These are phyloP conservation scores for Trichaptum fuscoviolaceum DNA, from an alignment of 768 basidiomycete species.

Conservation along the genomic window DNA sequence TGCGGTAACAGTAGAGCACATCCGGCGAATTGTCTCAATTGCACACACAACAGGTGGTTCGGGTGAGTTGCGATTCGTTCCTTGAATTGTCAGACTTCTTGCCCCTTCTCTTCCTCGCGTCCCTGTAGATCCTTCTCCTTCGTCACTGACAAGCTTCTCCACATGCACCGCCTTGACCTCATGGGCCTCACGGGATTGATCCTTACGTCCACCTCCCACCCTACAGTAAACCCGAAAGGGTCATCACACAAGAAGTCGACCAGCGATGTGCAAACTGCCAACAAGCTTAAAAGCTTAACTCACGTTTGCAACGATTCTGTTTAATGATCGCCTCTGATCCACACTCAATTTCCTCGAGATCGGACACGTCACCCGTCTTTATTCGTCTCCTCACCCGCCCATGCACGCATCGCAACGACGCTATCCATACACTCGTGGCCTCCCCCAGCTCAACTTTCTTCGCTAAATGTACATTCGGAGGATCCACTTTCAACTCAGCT, in stretches of 20 bases:
- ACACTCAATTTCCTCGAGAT: slow-evolving; percentile 12
- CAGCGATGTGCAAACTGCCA: slow-evolving; percentile 13
- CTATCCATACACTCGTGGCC: slow-evolving; percentile 7
- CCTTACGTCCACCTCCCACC: background rate
- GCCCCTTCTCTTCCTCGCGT: slow-evolving; percentile 3
- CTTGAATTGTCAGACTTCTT: slow-evolving; percentile 48
- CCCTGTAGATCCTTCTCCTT: slow-evolving; percentile 4
- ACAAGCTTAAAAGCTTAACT: background rate
- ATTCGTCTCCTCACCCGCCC: slow-evolving; percentile 5
- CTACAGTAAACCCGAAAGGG: slow-evolving; percentile 49
- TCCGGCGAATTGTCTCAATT: slow-evolving; percentile 37
- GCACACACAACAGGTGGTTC: slow-evolving; percentile 14
- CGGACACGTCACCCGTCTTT: background rate
- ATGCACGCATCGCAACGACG: background rate
- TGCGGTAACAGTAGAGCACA: slow-evolving; percentile 51
- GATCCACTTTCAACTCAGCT: background rate
- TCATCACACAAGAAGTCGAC: slow-evolving; percentile 37
- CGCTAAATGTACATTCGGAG: background rate
- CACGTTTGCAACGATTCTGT: slow-evolving; percentile 25
- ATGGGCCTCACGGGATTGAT: background rate
- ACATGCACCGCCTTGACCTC: slow-evolving; percentile 1
- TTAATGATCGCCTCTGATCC: slow-evolving; percentile 36
- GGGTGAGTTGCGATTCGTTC: slow-evolving; percentile 41
- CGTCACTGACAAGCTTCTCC: slow-evolving; percentile 9
- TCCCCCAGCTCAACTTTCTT: background rate